Conservation (phyloP, 2,329 filamentous ascomycete species). For the Beauveria sp. region DNA sequence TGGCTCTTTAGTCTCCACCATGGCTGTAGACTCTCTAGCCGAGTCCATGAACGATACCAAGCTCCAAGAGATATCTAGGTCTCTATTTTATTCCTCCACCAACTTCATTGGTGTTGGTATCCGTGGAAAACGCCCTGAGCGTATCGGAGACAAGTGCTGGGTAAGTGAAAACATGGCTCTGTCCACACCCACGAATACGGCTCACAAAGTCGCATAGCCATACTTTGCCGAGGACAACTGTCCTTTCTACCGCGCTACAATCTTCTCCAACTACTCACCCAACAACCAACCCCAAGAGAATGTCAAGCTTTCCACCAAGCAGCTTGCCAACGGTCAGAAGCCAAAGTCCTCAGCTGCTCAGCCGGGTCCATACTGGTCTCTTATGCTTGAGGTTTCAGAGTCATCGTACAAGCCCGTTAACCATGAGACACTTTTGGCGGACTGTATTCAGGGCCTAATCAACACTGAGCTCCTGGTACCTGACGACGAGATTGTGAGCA, state of each 20-base stretch:
- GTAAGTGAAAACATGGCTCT: slow-evolving; percentile 33
- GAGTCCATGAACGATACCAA: slow-evolving; percentile 80
- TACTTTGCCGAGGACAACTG: slow-evolving; percentile 95
- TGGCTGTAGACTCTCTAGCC: slow-evolving; percentile 77
- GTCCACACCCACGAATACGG: too few relatives aligned
- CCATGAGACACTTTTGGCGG: slow-evolving; percentile 65
- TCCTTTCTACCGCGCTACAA: slow-evolving; percentile 92
- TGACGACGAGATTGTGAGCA: slow-evolving; percentile 82
- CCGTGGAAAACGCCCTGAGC: slow-evolving; percentile 82
- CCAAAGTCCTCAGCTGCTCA: slow-evolving; percentile 56
- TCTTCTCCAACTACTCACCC: slow-evolving; percentile 97
- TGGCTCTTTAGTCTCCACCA: slow-evolving; percentile 79
- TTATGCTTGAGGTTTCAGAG: slow-evolving; percentile 93
- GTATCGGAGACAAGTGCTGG: slow-evolving; percentile 99
- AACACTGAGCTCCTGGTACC: slow-evolving; percentile 86
- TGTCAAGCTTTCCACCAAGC: slow-evolving; percentile 72
- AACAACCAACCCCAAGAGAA: slow-evolving; percentile 78
- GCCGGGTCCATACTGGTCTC: slow-evolving; percentile 89
- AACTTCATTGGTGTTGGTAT: slow-evolving; percentile 96
- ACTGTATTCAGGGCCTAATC: slow-evolving; percentile 78
- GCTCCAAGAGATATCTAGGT: slow-evolving; percentile 75
- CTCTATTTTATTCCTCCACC: slow-evolving; percentile 91
- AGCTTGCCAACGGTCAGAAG: slow-evolving; percentile 62
- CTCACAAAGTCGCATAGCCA: slow-evolving; percentile 38
- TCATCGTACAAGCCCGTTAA: slow-evolving; percentile 86